Evolutionary conservation across 1,284 basidiomycete genomes (phyloP).

Genomic region (Cryptococcus sp.): DNA sequence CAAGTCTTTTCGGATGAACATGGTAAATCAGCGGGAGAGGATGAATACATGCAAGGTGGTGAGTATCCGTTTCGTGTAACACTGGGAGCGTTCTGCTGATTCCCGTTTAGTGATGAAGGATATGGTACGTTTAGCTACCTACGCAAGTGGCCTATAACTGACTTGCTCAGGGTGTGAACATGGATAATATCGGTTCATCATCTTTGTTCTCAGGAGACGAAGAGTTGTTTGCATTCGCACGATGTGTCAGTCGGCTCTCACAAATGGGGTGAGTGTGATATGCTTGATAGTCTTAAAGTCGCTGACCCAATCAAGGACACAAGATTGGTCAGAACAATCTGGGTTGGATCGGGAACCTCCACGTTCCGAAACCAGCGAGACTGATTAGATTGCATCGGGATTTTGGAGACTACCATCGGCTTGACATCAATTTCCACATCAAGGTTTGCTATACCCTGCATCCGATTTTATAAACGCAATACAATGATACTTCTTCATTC

Average conservation of each 20-base stretch:
- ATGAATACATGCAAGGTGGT: constrained; percentile 69
- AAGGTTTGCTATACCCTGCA: too few relatives aligned
- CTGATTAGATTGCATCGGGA: neutral
- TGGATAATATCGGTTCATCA: constrained; percentile 67
- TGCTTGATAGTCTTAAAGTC: neutral
- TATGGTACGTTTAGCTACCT: constrained; percentile 55
- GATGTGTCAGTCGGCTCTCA: constrained; percentile 81
- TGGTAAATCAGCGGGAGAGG: constrained; percentile 20
- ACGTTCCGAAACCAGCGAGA: constrained; percentile 1
- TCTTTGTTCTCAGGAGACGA: constrained; percentile 91
- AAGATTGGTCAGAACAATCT: constrained; percentile 32
- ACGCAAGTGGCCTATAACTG: neutral
- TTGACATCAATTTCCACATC: too few relatives aligned
- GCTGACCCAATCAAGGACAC: constrained; percentile 14
- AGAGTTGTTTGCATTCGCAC: constrained; percentile 89
- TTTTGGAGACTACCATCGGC: too few relatives aligned
- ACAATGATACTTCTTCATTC: neutral
- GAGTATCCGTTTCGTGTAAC: constrained; percentile 10
- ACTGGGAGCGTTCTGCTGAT: neutral
- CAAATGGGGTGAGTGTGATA: constrained; percentile 66
- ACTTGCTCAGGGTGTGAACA: constrained; percentile 62
- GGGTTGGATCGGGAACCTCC: neutral
- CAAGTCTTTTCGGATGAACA: constrained; percentile 76
- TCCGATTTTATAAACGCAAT: neutral
- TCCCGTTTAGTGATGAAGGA: constrained; percentile 73